Evolutionary conservation across 1,284 basidiomycete species (phyloP).

Genomic region (Phellinidium pouzarii): DNA sequence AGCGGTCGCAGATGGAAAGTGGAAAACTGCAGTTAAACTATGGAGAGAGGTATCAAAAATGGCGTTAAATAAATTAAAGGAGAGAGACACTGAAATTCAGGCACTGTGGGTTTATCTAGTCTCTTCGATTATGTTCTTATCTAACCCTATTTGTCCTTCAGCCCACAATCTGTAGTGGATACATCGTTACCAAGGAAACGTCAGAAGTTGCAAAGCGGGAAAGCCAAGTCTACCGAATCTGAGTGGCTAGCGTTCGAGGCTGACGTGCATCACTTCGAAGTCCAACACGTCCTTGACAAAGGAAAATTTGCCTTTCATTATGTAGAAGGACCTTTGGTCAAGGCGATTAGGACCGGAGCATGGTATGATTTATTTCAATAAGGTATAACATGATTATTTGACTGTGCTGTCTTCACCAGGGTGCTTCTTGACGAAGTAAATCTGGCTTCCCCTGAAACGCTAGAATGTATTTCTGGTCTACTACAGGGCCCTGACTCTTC

Average conservation of each 20-base stretch:
- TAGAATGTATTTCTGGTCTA: slow-evolving; percentile 87
- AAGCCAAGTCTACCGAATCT: slow-evolving; percentile 40
- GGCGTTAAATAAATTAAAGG: slow-evolving; percentile 56
- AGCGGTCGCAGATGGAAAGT: slow-evolving; percentile 78
- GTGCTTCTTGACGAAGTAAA: slow-evolving; percentile 96
- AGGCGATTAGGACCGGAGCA: slow-evolving; percentile 82
- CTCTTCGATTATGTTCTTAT: not conserved
- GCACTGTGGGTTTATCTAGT: slow-evolving; percentile 33
- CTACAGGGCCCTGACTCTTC: slow-evolving; percentile 84
- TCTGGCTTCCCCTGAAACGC: slow-evolving; percentile 88
- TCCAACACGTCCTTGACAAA: slow-evolving; percentile 79
- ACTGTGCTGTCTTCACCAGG: slow-evolving; percentile 39
- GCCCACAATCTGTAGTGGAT: slow-evolving; percentile 24
- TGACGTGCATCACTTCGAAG: slow-evolving; percentile 77
- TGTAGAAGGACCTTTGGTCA: slow-evolving; percentile 94
- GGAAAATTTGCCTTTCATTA: slow-evolving; percentile 92
- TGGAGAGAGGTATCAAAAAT: slow-evolving; percentile 79
- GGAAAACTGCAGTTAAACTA: slow-evolving; percentile 78
- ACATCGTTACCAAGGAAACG: slow-evolving; percentile 62
- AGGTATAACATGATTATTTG: slow-evolving; percentile 1
- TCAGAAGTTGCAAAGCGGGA: slow-evolving; percentile 53
- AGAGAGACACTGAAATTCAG: slow-evolving; percentile 35
- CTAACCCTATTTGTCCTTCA: slow-evolving; percentile 6
- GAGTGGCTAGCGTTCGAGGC: slow-evolving; percentile 73
- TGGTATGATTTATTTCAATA: slow-evolving; percentile 53